Conservation (phyloP, 2,329 filamentous ascomycete species). For the Exutisphaerella laricina region DNA sequence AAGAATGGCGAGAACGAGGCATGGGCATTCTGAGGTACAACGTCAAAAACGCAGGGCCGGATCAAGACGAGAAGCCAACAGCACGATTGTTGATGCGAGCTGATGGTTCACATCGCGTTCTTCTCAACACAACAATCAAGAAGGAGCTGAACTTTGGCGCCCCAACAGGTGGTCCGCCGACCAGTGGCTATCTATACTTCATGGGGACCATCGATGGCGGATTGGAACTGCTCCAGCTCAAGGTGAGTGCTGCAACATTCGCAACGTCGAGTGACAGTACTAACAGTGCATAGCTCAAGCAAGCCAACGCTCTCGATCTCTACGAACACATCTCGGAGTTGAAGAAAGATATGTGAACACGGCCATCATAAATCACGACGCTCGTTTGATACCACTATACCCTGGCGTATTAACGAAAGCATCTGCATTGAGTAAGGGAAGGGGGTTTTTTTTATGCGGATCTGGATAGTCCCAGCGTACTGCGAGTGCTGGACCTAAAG, state of each 20-base stretch:
- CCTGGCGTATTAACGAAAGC: slow-evolving; percentile 1
- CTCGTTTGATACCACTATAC: slow-evolving; percentile 1
- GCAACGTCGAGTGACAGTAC: slow-evolving; percentile 6
- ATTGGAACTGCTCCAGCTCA: slow-evolving; percentile 51
- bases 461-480: not conserved
- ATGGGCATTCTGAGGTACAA: slow-evolving; percentile 82
- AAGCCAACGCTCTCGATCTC: slow-evolving; percentile 42
- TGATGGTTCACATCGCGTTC: slow-evolving; percentile 78
- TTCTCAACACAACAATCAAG: slow-evolving; percentile 77
- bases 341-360: slow-evolving; percentile 34
- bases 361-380: not conserved
- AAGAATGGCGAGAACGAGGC: slow-evolving; percentile 85
- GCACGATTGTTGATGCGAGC: slow-evolving; percentile 84
- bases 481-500: not conserved
- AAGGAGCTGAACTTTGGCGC: slow-evolving; percentile 75
- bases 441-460: not conserved
- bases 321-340: slow-evolving; percentile 41
- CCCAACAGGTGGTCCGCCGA: slow-evolving; percentile 55
- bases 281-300: slow-evolving; percentile 35
- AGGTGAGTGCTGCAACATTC: slow-evolving; percentile 40
- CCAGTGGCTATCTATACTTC: slow-evolving; percentile 64
- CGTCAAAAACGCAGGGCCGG: slow-evolving; percentile 48
- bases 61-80: slow-evolving; percentile 48
- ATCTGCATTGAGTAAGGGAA: not conserved
- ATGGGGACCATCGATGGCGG: slow-evolving; percentile 51